Evolutionary conservation across 768 basidiomycete species (phyloP).

Genomic region (Multifurca ochricompacta): DNA sequence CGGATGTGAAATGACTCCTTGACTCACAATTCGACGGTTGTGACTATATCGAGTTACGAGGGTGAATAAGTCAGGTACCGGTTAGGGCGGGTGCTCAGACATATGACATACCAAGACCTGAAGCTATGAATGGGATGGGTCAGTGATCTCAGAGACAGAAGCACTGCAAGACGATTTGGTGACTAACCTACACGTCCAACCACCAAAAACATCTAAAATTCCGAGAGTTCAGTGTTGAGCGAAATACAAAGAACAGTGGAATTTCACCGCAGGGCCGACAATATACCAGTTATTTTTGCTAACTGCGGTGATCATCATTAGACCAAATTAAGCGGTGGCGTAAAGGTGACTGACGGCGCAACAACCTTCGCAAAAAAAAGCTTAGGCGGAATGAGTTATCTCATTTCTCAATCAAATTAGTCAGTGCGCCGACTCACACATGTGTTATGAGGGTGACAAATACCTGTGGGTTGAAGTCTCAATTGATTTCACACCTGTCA

Average conservation of each 20-base stretch:
- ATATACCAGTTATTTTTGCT: slow-evolving; percentile 21
- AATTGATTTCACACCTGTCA: neutral
- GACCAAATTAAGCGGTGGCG: neutral
- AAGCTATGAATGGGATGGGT: slow-evolving; percentile 2
- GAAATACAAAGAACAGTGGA: neutral
- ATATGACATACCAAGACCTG: slow-evolving; percentile 13
- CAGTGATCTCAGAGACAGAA: neutral
- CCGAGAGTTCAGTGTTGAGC: neutral
- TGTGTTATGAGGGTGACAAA: slow-evolving; percentile 14
- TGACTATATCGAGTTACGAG: slow-evolving; percentile 4
- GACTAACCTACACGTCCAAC: slow-evolving; percentile 14
- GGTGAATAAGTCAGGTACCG: neutral
- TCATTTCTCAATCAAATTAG: neutral
- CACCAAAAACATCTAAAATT: slow-evolving; percentile 3
- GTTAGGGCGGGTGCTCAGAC: neutral
- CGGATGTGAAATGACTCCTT: neutral
- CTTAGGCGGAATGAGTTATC: slow-evolving; percentile 1
- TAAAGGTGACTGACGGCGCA: slow-evolving; percentile 4
- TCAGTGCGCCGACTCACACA: slow-evolving; percentile 7
- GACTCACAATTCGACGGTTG: slow-evolving; percentile 13
- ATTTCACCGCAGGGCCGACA: slow-evolving; percentile 9
- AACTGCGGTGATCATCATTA: slow-evolving; percentile 8
- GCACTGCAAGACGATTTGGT: neutral
- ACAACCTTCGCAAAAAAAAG: slow-evolving; percentile 15
- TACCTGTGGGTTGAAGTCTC: neutral